Conservation (phyloP, 805 yeast genomes). For the Wickerhamiella galacta region DNA sequence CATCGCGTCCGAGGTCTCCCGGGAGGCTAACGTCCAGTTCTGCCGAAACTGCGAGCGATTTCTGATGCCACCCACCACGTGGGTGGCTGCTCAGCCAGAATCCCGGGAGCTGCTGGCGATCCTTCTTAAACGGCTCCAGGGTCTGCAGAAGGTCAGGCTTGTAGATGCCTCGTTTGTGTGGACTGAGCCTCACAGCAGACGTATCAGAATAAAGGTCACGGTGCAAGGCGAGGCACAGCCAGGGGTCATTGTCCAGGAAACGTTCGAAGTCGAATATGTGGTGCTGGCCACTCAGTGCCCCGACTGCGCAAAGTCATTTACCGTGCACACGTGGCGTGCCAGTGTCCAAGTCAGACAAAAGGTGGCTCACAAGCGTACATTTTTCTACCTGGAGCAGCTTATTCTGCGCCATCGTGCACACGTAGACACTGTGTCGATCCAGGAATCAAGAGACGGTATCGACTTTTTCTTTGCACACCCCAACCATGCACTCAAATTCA, state of each 20-base stretch:
- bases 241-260: conserved; percentile 83
- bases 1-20: conserved; percentile 83
- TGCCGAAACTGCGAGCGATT: conserved; percentile 96
- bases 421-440: conserved; percentile 80
- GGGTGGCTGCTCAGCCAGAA: conserved; percentile 84
- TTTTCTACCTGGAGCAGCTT: conserved; percentile 86
- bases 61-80: conserved; percentile 84
- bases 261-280: conserved; percentile 83
- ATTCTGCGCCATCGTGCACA: conserved; percentile 88
- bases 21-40: conserved; percentile 72
- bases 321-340: conserved; percentile 97
- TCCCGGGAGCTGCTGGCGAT: conserved; percentile 84
- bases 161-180: conserved; percentile 89
- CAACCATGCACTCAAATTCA: conserved; percentile 86
- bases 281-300: conserved; percentile 96
- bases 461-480: conserved; percentile 82
- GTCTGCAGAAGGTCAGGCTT: conserved; percentile 69
- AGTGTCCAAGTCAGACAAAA: conserved; percentile 95
- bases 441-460: conserved; percentile 84
- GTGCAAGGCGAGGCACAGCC: conserved; percentile 87
- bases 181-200: conserved; percentile 98
- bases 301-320: conserved; percentile 94
- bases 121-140: conserved; percentile 75
- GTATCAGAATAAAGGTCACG: conserved; percentile 77
- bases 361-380: conserved; percentile 92